Conservation (phyloP, 345 rosid genomes). For the Xanthoceras sorbifolium region DNA sequence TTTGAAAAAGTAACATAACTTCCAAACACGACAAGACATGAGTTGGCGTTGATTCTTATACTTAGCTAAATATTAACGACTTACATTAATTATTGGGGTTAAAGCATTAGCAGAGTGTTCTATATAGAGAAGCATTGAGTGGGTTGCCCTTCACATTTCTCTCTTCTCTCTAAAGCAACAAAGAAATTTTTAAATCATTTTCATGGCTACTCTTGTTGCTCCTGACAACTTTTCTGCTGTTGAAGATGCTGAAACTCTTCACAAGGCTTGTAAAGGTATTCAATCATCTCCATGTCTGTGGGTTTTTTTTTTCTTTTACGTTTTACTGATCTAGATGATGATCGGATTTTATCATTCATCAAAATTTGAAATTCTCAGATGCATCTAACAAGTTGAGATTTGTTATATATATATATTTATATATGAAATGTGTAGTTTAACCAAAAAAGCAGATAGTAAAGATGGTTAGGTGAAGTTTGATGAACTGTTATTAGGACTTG, state of each 20-base stretch:
- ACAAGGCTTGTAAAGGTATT: constrained; percentile 37
- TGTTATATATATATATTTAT: too few species aligned
- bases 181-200: not conserved
- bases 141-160: not conserved
- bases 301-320: not conserved
- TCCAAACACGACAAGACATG: not conserved
- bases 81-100: not conserved
- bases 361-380: not conserved
- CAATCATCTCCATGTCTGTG: not conserved
- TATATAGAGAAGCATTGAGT: not conserved
- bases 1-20: not conserved
- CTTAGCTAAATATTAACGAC: not conserved
- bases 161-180: not conserved
- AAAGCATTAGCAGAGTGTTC: not conserved
- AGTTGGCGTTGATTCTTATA: constrained; percentile 3
- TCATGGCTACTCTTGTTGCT: constrained; percentile 25
- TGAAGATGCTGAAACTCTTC: constrained; percentile 36
- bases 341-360: not conserved
- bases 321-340: not conserved
- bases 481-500: not conserved
- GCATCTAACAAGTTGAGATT: too few species aligned
- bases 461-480: not conserved
- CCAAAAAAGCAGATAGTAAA: too few species aligned
- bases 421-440: too few species aligned
- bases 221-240: constrained; percentile 19